A percentile compares a stretch with the other conserved stretches of the same genome.
Evolutionary conservation across 192 early-diverging fungal genomes (phyloP).

Genomic region (Borealophlyctis nickersoniae): DNA sequence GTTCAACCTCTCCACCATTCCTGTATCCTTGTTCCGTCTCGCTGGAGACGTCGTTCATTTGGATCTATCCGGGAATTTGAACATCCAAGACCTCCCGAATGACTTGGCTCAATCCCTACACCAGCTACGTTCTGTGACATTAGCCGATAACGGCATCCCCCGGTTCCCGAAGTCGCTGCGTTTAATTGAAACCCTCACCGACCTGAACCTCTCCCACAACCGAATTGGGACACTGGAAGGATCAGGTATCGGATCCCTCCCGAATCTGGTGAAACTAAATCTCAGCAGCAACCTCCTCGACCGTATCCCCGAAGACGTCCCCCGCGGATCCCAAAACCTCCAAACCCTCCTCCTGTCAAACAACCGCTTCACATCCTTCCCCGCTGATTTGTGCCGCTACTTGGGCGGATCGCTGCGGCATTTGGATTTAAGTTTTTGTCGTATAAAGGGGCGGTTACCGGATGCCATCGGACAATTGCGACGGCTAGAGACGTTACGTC

Average conservation of each 20-base stretch:
- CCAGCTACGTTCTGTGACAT: slow-evolving; percentile 60
- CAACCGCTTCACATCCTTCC: slow-evolving; percentile 73
- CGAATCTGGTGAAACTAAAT: slow-evolving; percentile 57
- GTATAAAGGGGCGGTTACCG: slow-evolving; percentile 67
- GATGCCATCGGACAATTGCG: slow-evolving; percentile 65
- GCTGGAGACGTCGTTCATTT: slow-evolving; percentile 71
- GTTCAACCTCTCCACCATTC: slow-evolving; percentile 73
- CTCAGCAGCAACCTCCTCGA: slow-evolving; percentile 74
- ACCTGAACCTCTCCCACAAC: slow-evolving; percentile 78
- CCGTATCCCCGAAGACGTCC: slow-evolving; percentile 63
- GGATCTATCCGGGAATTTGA: slow-evolving; percentile 78
- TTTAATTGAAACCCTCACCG: slow-evolving; percentile 60
- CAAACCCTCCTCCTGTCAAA: slow-evolving; percentile 71
- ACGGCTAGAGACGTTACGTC: slow-evolving; percentile 54
- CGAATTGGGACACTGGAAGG: slow-evolving; percentile 63
- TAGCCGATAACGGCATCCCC: slow-evolving; percentile 69
- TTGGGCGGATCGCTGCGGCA: slow-evolving; percentile 47
- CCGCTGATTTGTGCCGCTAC: slow-evolving; percentile 55
- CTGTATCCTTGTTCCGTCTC: slow-evolving; percentile 70
- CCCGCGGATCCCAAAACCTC: slow-evolving; percentile 51
- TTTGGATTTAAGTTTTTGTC: slow-evolving; percentile 81
- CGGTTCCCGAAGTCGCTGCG: slow-evolving; percentile 66
- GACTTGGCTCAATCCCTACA: slow-evolving; percentile 79
- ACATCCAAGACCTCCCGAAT: slow-evolving; percentile 73
- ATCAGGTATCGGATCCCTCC: slow-evolving; percentile 61